Conservation (phyloP, 148 eudicot species). For the Gaultheria prostrata region DNA sequence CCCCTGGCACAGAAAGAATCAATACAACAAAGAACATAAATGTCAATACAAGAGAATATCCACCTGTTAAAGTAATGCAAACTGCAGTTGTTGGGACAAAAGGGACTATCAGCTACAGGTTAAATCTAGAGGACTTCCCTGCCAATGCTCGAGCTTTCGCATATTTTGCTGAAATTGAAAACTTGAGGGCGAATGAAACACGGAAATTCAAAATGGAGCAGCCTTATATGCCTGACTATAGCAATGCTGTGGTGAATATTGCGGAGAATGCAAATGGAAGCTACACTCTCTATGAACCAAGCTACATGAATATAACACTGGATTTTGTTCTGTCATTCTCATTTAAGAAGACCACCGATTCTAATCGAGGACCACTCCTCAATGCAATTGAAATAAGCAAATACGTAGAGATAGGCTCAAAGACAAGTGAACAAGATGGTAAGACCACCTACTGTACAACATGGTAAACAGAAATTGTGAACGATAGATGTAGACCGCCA, state of each 20-base stretch:
- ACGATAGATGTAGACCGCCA: too few species aligned
- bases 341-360: constrained; percentile 77
- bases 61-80: constrained; percentile 95
- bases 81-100: constrained; percentile 86
- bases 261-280: constrained; percentile 96
- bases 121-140: constrained; percentile 90
- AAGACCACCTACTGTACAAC: constrained; percentile 12
- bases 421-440: constrained; percentile 77
- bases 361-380: constrained; percentile 75
- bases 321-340: constrained; percentile 82
- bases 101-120: constrained; percentile 64
- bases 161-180: constrained; percentile 89
- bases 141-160: constrained; percentile 93
- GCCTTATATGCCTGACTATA: constrained; percentile 81
- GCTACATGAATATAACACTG: constrained; percentile 80
- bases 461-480: background rate
- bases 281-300: constrained; percentile 88
- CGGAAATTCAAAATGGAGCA: constrained; percentile 73
- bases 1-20: constrained; percentile 81
- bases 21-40: constrained; percentile 62
- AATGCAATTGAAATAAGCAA: constrained; percentile 85
- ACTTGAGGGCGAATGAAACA: constrained; percentile 52
- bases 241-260: constrained; percentile 92
- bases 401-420: constrained; percentile 60
- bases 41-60: constrained; percentile 80